Conservation (phyloP, 2,329 filamentous ascomycete species). For the Beauveria asiatica region DNA sequence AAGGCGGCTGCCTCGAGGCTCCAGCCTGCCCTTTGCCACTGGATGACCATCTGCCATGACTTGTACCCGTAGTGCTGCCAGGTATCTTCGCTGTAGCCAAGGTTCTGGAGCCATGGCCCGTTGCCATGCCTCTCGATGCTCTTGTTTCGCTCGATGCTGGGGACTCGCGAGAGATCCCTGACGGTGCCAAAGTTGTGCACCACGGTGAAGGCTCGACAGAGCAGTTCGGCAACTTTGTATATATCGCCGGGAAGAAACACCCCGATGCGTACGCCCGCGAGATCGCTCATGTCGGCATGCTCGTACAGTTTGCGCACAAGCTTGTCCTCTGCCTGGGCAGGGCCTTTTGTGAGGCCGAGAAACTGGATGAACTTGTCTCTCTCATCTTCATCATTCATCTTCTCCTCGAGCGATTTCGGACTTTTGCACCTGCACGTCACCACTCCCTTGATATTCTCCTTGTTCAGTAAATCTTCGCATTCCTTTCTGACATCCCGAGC, state of each 20-base stretch:
- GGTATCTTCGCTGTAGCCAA: no score
- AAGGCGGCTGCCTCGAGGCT: no score
- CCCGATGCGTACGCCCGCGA: neutral
- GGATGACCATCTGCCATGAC: neutral
- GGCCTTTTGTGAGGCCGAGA: neutral
- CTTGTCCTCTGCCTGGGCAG: neutral
- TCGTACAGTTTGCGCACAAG: neutral
- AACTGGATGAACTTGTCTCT: neutral
- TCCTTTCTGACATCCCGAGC: no score
- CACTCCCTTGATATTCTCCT: slow-evolving; percentile 17
- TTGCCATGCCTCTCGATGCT: no score
- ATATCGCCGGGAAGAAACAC: neutral
- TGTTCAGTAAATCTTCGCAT: no score
- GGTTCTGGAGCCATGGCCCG: no score
- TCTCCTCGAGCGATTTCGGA: neutral
- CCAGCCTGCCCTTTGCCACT: no score
- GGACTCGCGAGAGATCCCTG: no score
- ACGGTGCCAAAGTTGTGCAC: neutral
- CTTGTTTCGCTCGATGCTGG: no score
- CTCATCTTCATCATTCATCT: neutral
- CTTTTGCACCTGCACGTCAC: slow-evolving; percentile 16
- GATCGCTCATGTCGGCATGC: neutral
- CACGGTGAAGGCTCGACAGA: neutral
- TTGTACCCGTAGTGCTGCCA: neutral
- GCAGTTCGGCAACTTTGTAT: no score